A percentile compares a stretch with the other conserved stretches of the same genome.
These are phyloP conservation scores for Arctostaphylos glauca DNA, from an alignment of 148 eudicot species.

Conservation along the genomic window DNA sequence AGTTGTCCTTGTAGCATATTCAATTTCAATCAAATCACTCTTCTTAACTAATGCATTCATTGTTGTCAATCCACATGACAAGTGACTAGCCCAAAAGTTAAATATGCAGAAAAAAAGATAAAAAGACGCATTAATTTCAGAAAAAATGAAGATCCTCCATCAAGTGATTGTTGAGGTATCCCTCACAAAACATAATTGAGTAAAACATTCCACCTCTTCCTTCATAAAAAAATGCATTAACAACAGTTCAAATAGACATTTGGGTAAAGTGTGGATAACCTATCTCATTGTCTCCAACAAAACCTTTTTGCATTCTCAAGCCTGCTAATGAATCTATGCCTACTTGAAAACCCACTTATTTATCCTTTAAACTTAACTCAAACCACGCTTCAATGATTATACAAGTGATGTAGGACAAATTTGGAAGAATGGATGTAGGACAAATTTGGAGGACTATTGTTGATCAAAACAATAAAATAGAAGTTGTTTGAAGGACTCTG, in stretches of 20 bases:
- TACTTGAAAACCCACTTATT: neutral
- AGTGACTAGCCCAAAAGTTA: neutral
- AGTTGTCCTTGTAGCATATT: conserved; percentile 4
- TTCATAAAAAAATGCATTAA: neutral
- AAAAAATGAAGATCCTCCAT: neutral
- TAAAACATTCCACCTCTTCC: neutral
- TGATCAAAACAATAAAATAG: too few relatives aligned
- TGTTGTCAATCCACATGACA: neutral
- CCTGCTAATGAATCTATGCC: too few relatives aligned
- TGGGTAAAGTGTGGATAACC: neutral
- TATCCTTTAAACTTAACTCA: neutral
- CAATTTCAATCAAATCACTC: neutral
- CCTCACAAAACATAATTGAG: neutral
- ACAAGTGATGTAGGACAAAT: too few relatives aligned
- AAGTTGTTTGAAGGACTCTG: too few relatives aligned
- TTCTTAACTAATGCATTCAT: neutral
- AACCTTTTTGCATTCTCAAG: neutral
- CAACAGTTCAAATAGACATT: neutral
- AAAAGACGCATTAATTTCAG: neutral
- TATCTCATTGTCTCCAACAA: neutral
- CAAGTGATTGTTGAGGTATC: neutral
- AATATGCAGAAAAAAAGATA: neutral
- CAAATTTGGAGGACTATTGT: too few relatives aligned
- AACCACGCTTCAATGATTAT: too few relatives aligned
- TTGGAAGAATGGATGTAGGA: too few relatives aligned